Percentiles rank a stretch among this genome's conserved stretches.
These are phyloP conservation scores for Colletotrichum neosansevieriae DNA, from an alignment of 2,329 filamentous ascomycete species.

Conservation along the genomic window DNA sequence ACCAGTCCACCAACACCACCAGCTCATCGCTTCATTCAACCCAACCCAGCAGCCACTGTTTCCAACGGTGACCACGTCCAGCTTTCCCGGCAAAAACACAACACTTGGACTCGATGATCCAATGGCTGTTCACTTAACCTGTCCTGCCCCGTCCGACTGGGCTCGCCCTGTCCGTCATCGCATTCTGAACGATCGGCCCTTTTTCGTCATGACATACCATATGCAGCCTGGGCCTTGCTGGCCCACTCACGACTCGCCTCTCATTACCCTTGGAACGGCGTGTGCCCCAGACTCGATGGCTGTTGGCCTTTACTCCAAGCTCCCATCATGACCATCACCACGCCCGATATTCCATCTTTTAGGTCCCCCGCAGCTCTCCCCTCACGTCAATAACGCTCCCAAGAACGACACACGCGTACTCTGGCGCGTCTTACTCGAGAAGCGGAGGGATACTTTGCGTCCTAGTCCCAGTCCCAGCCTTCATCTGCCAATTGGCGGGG, in stretches of 20 bases:
- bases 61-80: not conserved
- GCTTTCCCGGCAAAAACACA: slow-evolving; percentile 2
- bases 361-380: slow-evolving; percentile 2
- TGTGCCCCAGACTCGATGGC: slow-evolving; percentile 6
- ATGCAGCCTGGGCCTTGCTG: slow-evolving; percentile 10
- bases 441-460: slow-evolving; percentile 5
- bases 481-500: slow-evolving; percentile 20
- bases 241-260: slow-evolving; percentile 1
- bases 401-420: not conserved
- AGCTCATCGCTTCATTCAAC: not conserved
- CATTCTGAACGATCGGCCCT: slow-evolving; percentile 23
- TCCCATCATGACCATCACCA: not conserved
- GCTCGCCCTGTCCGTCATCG: slow-evolving; percentile 22
- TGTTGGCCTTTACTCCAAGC: slow-evolving; percentile 10
- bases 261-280: slow-evolving; percentile 10
- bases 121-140: slow-evolving; percentile 1
- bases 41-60: not conserved
- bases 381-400: slow-evolving; percentile 1
- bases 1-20: not conserved
- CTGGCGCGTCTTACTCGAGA: slow-evolving; percentile 3
- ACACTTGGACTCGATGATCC: not conserved
- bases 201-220: slow-evolving; percentile 33
- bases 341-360: not conserved
- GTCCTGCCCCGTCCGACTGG: slow-evolving; percentile 4
- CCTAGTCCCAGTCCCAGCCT: slow-evolving; percentile 4